Base-by-base conservation (phyloP, 495 filamentous ascomycete genomes). In the Glarea lozoyensis region DNA sequence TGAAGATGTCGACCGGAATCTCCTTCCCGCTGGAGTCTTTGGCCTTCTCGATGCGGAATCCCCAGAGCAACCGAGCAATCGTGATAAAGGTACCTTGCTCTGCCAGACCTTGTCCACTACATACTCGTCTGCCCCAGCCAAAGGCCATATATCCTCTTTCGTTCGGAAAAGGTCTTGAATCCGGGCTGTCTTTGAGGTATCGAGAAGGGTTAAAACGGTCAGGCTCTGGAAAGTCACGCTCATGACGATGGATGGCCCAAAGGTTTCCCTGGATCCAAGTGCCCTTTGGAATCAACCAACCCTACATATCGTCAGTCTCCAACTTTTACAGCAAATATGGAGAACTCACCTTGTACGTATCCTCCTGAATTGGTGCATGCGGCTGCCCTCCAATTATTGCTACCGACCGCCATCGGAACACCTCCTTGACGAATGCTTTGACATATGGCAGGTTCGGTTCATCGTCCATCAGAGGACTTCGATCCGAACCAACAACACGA, bases 231-330 rank as follows among this genome's bases (percentile, higher is more conserved):
- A 80, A 83, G 45, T 81, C 75, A 20, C 72, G 67, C 37, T 77
- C 70, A 55, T 81, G 68, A 43, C 75, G 69, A 49, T 81, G 76
- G 39, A 83, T 79, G 1, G 76, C 76, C 77, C 78, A 81, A 2
- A 74, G 66, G 45, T 82, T 80, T 2, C 76, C 77, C 37, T 79
- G 63, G 4, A 81, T 64, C 57, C 74, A 77, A 21, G 73, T 65
- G 1, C 69, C 72, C 43, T 68, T 68, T 7, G 70, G 70, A 38
- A 76, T 73, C 32, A 56, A 56, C 45, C 67, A 72, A 13, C 70
- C 72, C 46, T 49, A 32, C 2, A 30, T 2, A 12, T 31, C 3
- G 11, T 16, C 19, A 21, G 17, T 5, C 17, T 19, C 15, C 10
- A n/a, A n/a, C n/a, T n/a, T 9, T 9, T 15, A 35, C 9, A 37